These are phyloP conservation scores for Arthrinium puccinioides DNA, from an alignment of 2,329 filamentous ascomycete genomes.

Conservation along the genomic window DNA sequence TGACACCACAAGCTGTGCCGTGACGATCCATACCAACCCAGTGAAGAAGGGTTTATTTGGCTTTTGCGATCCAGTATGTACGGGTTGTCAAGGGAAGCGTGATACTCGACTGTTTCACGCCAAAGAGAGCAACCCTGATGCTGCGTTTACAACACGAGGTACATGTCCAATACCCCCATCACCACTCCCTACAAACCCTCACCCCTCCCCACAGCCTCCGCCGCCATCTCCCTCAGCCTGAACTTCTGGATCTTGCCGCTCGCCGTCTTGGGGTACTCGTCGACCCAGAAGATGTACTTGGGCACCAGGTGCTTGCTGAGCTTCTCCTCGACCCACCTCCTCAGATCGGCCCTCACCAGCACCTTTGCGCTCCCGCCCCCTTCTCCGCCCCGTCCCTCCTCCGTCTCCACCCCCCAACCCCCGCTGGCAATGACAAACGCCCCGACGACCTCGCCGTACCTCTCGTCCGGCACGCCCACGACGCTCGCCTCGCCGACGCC, in stretches of 20 bases:
- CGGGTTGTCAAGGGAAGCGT: too few relatives aligned
- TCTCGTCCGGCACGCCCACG: constrained; percentile 74
- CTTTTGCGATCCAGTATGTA: too few relatives aligned
- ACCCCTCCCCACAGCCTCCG: constrained; percentile 12
- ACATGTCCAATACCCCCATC: too few relatives aligned
- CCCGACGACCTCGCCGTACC: constrained; percentile 79
- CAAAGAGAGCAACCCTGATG: too few relatives aligned
- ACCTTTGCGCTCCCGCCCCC: constrained; percentile 12
- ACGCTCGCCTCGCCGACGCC: constrained; percentile 71
- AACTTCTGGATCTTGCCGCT: constrained; percentile 98
- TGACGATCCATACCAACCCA: too few relatives aligned
- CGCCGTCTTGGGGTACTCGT: constrained; percentile 86
- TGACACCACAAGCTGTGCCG: too few relatives aligned
- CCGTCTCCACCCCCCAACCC: constrained; percentile 21
- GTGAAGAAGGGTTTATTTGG: too few relatives aligned
- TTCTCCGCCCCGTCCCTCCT: constrained; percentile 9
- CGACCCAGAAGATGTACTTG: constrained; percentile 81
- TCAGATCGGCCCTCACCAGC: constrained; percentile 53
- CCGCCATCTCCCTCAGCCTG: constrained; percentile 64
- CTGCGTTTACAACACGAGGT: too few relatives aligned
- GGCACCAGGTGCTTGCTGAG: constrained; percentile 74
- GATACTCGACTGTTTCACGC: too few relatives aligned
- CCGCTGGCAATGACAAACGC: constrained; percentile 64
- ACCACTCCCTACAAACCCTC: background rate
- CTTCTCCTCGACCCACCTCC: constrained; percentile 62